Percentiles rank a stretch among this genome's conserved stretches.
Evolutionary conservation across 1,139 yeast genomes (phyloP).

Genomic region (Saccharomyces hybrid): DNA sequence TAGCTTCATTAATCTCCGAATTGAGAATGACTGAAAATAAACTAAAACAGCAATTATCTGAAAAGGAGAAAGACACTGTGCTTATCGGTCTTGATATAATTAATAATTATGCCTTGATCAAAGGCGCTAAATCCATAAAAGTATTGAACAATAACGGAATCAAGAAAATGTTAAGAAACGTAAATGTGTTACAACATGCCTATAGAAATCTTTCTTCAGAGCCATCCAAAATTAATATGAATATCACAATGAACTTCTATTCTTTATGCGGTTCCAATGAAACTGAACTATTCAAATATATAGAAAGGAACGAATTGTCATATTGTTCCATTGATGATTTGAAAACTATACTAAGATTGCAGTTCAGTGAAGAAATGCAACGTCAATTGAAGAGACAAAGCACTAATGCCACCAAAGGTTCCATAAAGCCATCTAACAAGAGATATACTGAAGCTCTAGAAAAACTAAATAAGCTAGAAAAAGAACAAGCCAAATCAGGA

Average conservation of each 20-base stretch:
- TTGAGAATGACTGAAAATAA: constrained; percentile 25
- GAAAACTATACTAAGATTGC: constrained; percentile 39
- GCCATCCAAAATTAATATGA: constrained; percentile 55
- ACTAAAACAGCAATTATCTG: constrained; percentile 26
- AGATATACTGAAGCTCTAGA: constrained; percentile 22
- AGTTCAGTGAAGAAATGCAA: constrained; percentile 40
- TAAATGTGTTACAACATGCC: constrained; percentile 69
- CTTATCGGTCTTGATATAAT: constrained; percentile 48
- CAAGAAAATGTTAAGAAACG: constrained; percentile 58
- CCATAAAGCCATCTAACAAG: constrained; percentile 20
- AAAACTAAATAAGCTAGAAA: constrained; percentile 11
- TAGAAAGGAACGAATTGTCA: constrained; percentile 28
- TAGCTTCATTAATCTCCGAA: constrained; percentile 33
- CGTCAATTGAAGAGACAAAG: constrained; percentile 20
- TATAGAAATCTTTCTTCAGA: constrained; percentile 53
- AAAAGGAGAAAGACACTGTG: constrained; percentile 30
- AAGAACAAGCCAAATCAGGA: background rate
- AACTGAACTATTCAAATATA: constrained; percentile 20
- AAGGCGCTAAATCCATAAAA: constrained; percentile 50
- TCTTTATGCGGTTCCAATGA: constrained; percentile 35
- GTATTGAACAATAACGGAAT: constrained; percentile 60
- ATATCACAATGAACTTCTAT: constrained; percentile 51
- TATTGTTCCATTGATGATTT: constrained; percentile 28
- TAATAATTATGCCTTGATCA: constrained; percentile 50
- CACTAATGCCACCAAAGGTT: constrained; percentile 10